phyloP scores from a whole-genome alignment of 2,329 filamentous ascomycete genomes.

The Aspergillus sergii region DNA sequence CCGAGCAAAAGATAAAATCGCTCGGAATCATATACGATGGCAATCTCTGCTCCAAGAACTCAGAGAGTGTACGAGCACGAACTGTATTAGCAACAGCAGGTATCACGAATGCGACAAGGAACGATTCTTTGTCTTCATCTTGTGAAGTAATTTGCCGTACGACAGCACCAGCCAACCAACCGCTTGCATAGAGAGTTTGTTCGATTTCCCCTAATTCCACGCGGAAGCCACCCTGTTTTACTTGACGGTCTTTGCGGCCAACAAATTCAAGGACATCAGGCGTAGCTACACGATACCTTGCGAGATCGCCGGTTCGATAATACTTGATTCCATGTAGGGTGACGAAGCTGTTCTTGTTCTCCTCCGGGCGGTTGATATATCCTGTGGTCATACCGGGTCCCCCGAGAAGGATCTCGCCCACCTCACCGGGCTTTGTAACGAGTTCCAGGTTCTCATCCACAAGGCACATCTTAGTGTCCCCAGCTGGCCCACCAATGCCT shows the following conservation, averaged over 20 bases:
- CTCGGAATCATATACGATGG: constrained; percentile 71
- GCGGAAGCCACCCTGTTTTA: constrained; percentile 87
- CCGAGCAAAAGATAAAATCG: constrained; percentile 65
- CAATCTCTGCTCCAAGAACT: constrained; percentile 67
- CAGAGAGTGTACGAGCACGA: constrained; percentile 56
- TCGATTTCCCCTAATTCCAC: constrained; percentile 90
- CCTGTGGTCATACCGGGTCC: constrained; percentile 76
- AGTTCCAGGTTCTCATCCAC: constrained; percentile 5
- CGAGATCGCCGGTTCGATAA: constrained; percentile 70
- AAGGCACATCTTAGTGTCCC: constrained; percentile 12
- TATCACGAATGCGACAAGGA: constrained; percentile 15
- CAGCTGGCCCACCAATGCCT: constrained; percentile 14
- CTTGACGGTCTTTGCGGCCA: constrained; percentile 76
- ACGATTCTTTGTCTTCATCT: not conserved
- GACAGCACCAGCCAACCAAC: not conserved
- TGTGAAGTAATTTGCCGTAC: constrained; percentile 2
- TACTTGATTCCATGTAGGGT: constrained; percentile 63
- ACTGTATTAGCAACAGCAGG: constrained; percentile 1
- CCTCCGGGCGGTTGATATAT: constrained; percentile 60
- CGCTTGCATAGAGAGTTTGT: constrained; percentile 56
- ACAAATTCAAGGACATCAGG: constrained; percentile 61
- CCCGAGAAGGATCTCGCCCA: constrained; percentile 77
- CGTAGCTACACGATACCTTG: not conserved
- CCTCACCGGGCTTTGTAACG: constrained; percentile 55
- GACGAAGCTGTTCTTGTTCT: constrained; percentile 71